Percentiles rank a stretch among this genome's conserved stretches.
Evolutionary conservation across 805 yeast species (phyloP).

Genomic region (Starmerella scarabaei): DNA sequence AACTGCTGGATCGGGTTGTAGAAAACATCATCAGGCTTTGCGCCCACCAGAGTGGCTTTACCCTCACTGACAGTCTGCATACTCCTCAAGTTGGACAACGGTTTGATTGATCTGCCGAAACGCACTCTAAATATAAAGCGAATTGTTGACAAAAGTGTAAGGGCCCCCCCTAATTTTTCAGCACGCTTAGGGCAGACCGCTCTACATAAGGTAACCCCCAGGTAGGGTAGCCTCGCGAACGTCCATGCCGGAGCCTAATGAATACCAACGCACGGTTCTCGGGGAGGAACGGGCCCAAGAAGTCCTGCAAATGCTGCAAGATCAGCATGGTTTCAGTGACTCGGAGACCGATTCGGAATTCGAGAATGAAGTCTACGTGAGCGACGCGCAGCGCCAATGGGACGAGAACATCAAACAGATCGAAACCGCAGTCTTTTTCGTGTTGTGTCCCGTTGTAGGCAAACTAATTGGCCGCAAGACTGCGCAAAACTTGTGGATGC

Average conservation of each 20-base stretch:
- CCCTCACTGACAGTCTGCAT: conserved; percentile 47
- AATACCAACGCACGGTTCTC: conserved; percentile 1
- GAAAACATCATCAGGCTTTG: conserved; percentile 72
- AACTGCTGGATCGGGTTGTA: conserved; percentile 96
- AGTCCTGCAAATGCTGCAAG: not conserved
- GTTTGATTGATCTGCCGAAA: too few species aligned
- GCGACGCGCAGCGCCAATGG: conserved; percentile 59
- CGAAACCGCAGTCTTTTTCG: conserved; percentile 39
- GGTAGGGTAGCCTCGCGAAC: too few species aligned
- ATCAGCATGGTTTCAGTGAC: conserved; percentile 1
- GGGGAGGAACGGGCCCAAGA: conserved; percentile 3
- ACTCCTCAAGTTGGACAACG: too few species aligned
- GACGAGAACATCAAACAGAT: conserved; percentile 53
- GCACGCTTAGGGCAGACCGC: too few species aligned
- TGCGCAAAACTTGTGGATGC: conserved; percentile 28
- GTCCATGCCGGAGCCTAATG: not conserved
- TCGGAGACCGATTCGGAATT: conserved; percentile 14
- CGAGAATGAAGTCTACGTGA: conserved; percentile 15
- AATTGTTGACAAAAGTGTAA: too few species aligned
- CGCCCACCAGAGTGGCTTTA: conserved; percentile 65
- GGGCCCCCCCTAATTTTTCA: too few species aligned
- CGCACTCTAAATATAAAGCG: too few species aligned
- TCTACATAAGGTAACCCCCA: too few species aligned
- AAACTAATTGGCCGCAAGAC: conserved; percentile 50
- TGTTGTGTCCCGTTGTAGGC: conserved; percentile 55